Evolutionary conservation across 257 asterid species (phyloP).

Genomic region (Scutellaria barbata): DNA sequence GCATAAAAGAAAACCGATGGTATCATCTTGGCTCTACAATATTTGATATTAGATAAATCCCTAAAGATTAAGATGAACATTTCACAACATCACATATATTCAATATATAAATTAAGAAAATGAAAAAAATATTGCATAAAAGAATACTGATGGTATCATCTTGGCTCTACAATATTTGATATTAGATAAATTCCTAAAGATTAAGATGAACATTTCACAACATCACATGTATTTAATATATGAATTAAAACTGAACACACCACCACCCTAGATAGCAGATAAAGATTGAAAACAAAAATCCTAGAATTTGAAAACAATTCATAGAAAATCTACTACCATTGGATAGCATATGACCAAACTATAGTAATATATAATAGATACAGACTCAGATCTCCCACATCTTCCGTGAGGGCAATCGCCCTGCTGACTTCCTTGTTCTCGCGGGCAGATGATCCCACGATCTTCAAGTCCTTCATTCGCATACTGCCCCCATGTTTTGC

Average conservation of each 20-base stretch:
- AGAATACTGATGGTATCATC: conserved; percentile 6
- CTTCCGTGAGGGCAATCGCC: no score
- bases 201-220: conserved; percentile 8
- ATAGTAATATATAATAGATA: no score
- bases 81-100: conserved; percentile 8
- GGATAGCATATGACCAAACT: background rate
- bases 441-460: no score
- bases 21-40: conserved; percentile 12
- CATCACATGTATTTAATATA: background rate
- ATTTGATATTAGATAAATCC: background rate
- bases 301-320: background rate
- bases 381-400: no score
- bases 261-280: conserved; percentile 3
- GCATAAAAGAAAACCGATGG: background rate
- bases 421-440: no score
- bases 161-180: background rate
- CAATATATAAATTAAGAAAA: background rate
- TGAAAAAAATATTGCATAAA: no score
- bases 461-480: no score
- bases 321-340: conserved; percentile 6
- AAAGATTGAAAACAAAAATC: background rate
- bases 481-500: no score
- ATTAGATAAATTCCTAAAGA: background rate
- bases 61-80: background rate
- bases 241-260: background rate